Conservation (phyloP, 805 yeast species). For the Ogataea pini region DNA sequence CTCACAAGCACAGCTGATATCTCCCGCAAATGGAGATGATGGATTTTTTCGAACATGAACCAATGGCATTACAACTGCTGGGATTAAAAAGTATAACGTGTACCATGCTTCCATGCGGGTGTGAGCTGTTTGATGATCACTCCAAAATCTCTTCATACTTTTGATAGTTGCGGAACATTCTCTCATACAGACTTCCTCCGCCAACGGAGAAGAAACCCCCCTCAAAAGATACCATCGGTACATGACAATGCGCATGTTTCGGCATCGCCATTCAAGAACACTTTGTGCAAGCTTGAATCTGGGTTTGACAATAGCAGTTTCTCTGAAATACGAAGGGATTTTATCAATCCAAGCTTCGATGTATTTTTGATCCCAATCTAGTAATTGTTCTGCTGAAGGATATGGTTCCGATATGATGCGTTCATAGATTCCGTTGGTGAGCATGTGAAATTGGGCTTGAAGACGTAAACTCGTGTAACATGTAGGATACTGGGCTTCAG, state of each 20-base stretch:
- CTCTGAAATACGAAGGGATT: slow-evolving; percentile 14
- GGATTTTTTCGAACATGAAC: slow-evolving; percentile 17
- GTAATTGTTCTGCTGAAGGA: slow-evolving; percentile 18
- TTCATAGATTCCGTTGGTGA: slow-evolving; percentile 21
- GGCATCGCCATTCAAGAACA: slow-evolving; percentile 18
- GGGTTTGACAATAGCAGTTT: slow-evolving; percentile 5
- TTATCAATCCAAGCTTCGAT: slow-evolving; percentile 14
- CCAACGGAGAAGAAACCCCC: slow-evolving; percentile 2
- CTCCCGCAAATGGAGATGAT: slow-evolving; percentile 1
- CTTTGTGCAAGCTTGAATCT: slow-evolving; percentile 12
- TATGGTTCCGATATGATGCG: slow-evolving; percentile 20
- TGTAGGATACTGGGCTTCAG: slow-evolving; percentile 12
- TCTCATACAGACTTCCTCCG: slow-evolving; percentile 14
- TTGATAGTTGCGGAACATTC: slow-evolving; percentile 16
- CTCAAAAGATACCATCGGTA: slow-evolving; percentile 16
- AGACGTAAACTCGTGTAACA: slow-evolving; percentile 17
- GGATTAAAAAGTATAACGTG: slow-evolving; percentile 19
- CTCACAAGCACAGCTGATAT: not conserved
- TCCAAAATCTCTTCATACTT: slow-evolving; percentile 18
- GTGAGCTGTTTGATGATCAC: slow-evolving; percentile 3
- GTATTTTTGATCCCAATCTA: slow-evolving; percentile 16
- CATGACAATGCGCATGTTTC: slow-evolving; percentile 20
- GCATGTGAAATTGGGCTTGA: slow-evolving; percentile 17
- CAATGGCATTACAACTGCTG: slow-evolving; percentile 21
- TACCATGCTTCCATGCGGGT: slow-evolving; percentile 24